Evolutionary conservation across 768 basidiomycete species (phyloP).

Genomic region (Kwoniella sp.): DNA sequence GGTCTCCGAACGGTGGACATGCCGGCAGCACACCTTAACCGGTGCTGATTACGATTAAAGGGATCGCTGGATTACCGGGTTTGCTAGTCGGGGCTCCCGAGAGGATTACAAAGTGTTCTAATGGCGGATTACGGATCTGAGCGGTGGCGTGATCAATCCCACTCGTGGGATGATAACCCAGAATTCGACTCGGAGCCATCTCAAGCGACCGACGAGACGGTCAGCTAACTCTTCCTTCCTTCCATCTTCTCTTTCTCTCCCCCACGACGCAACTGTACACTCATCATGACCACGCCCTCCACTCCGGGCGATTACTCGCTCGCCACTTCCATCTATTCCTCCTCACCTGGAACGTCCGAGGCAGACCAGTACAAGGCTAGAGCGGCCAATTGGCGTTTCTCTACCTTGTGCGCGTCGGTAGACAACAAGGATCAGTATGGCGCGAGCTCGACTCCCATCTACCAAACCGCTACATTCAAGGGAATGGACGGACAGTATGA

Average conservation of each 20-base stretch:
- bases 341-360: constrained; percentile 23
- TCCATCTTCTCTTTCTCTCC: background rate
- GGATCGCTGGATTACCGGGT: too few relatives aligned
- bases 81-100: too few relatives aligned
- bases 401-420: constrained; percentile 48
- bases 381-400: constrained; percentile 44
- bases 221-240: too few relatives aligned
- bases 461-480: constrained; percentile 97
- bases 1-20: too few relatives aligned
- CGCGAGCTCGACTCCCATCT: constrained; percentile 90
- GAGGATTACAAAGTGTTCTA: too few relatives aligned
- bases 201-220: too few relatives aligned
- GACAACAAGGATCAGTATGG: constrained; percentile 90
- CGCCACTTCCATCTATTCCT: constrained; percentile 42
- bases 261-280: background rate
- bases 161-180: too few relatives aligned
- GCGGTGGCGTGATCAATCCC: too few relatives aligned
- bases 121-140: too few relatives aligned
- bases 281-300: constrained; percentile 24
- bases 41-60: too few relatives aligned
- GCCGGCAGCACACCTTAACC: too few relatives aligned
- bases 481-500: constrained; percentile 79
- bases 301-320: constrained; percentile 41
- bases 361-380: constrained; percentile 26
- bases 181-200: too few relatives aligned